Evolutionary conservation across 1,139 yeast genomes (phyloP), one percentile per base, ranked within the genome.

Genomic region (Kodamaea alishanica): DNA sequence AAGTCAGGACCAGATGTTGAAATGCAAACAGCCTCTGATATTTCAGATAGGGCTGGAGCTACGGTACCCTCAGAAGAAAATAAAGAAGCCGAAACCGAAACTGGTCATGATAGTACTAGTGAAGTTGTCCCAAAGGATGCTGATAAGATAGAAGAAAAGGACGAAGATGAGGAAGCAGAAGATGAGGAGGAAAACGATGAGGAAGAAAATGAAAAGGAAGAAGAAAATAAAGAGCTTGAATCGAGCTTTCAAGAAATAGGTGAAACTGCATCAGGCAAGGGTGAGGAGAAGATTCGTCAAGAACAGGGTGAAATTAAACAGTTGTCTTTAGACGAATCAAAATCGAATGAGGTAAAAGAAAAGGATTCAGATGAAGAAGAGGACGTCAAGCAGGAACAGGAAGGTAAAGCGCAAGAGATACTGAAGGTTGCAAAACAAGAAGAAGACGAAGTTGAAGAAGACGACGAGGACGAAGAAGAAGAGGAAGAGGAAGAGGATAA

Each of bases 401-500:
- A 24, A 8, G 28, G 27, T n/a, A 20, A 26, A 6, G 38, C 24
- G 8, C 26, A 26, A n/a, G 30, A 30, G 9, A 33, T 26, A n/a
- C 33, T n/a, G 5, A 33, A 15, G 6, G 26, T 20, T 11, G 27
- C 31, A 11, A 26, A 22, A 26, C 9, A 11, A 23, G 39, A 34
- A 23, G 35, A 12, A 4, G 22, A 8, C 26, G 30, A 34, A 27
- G n/a, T 7, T 12, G 25, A 37, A 8, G 32, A 31, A 15, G 37
- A 38, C 5, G 32, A 12, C 4, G 33, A 35, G 5, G 20, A 33
- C 9, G 32, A 38, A 20, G 26, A 24, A 8, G 36, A 29, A 8
- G 26, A 31, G 15, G 34, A 32, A 11, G 27, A 33, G 15, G 42
- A 32, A 7, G 25, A 39, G n/a, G 38, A 35, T 15, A 26, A 39